Conservation (phyloP, 208 protist species). For the Crithidia sp. region DNA sequence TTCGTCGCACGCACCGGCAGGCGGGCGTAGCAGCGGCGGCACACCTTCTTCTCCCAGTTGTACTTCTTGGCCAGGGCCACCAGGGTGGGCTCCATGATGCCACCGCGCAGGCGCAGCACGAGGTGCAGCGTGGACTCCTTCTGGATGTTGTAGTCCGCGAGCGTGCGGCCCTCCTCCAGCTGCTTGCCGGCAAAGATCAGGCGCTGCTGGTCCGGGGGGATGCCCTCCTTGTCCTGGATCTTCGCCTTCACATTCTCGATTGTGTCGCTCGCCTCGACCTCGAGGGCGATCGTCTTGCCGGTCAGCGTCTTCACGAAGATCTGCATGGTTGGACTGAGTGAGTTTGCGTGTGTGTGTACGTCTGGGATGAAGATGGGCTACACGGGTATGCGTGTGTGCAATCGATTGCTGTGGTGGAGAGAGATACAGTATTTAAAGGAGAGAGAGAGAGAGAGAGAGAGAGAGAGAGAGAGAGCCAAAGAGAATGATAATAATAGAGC, state of each 20-base stretch:
- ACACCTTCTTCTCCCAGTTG: slow-evolving; percentile 99
- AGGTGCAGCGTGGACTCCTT: slow-evolving; percentile 99
- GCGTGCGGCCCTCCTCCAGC: slow-evolving; percentile 98
- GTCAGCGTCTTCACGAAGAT: slow-evolving; percentile 98
- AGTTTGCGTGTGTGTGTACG: slow-evolving; percentile 83
- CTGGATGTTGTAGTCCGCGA: slow-evolving; percentile 99
- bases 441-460: neutral
- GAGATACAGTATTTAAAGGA: neutral
- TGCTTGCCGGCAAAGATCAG: slow-evolving; percentile 97
- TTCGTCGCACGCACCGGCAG: slow-evolving; percentile 97
- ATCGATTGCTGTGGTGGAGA: neutral
- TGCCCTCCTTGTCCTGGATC: slow-evolving; percentile 99
- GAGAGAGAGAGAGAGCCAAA: neutral
- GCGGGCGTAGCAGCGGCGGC: slow-evolving; percentile 93
- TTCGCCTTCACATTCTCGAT: slow-evolving; percentile 98
- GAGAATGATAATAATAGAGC: too few relatives aligned
- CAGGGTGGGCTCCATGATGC: slow-evolving; percentile 98
- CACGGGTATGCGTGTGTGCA: slow-evolving; percentile 12
- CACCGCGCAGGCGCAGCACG: slow-evolving; percentile 96
- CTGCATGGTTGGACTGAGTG: slow-evolving; percentile 79
- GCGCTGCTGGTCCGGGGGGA: slow-evolving; percentile 94
- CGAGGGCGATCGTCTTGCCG: slow-evolving; percentile 98
- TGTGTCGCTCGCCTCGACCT: slow-evolving; percentile 97
- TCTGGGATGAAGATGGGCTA: slow-evolving; percentile 62
- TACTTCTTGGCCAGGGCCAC: slow-evolving; percentile 96